A percentile compares a stretch with the other conserved stretches of the same genome.
Conservation (phyloP, 106 monocot genomes). For the Dendrobium huoshanense region DNA sequence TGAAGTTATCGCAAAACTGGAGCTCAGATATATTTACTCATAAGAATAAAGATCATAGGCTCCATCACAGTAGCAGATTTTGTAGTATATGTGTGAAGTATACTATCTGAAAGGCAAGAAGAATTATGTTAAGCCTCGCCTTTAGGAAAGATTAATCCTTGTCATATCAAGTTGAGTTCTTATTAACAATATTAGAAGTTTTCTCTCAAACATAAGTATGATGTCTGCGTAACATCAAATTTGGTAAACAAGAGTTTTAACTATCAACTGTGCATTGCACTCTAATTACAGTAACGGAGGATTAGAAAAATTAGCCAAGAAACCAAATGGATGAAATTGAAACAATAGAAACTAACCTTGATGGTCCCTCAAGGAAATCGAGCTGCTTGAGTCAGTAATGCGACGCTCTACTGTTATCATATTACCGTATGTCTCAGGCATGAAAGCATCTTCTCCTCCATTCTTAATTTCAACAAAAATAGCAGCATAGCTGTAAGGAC, state of each 20-base stretch:
- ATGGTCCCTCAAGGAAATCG: conserved; percentile 62
- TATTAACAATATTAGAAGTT: neutral
- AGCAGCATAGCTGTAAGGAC: conserved; percentile 64
- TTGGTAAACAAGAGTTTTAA: neutral
- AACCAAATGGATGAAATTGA: neutral
- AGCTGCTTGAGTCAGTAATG: conserved; percentile 63
- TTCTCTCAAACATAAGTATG: neutral
- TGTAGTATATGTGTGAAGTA: too few relatives aligned
- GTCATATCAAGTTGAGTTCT: neutral
- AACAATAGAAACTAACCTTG: conserved; percentile 37
- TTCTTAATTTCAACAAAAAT: conserved; percentile 79
- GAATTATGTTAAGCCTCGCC: too few relatives aligned
- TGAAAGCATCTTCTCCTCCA: conserved; percentile 83
- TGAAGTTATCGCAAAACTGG: too few relatives aligned
- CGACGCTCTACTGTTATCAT: conserved; percentile 70
- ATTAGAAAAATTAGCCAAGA: neutral
- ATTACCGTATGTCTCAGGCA: conserved; percentile 69
- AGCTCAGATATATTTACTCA: too few relatives aligned
- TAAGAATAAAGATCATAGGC: too few relatives aligned
- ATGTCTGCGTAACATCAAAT: neutral
- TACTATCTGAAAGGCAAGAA: too few relatives aligned
- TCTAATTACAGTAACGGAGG: neutral
- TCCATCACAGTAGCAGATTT: too few relatives aligned
- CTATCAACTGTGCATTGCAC: neutral
- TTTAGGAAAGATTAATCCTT: neutral